These are phyloP conservation scores for Epichloe glyceriae DNA, from an alignment of 2,329 filamentous ascomycete species.

Conservation along the genomic window DNA sequence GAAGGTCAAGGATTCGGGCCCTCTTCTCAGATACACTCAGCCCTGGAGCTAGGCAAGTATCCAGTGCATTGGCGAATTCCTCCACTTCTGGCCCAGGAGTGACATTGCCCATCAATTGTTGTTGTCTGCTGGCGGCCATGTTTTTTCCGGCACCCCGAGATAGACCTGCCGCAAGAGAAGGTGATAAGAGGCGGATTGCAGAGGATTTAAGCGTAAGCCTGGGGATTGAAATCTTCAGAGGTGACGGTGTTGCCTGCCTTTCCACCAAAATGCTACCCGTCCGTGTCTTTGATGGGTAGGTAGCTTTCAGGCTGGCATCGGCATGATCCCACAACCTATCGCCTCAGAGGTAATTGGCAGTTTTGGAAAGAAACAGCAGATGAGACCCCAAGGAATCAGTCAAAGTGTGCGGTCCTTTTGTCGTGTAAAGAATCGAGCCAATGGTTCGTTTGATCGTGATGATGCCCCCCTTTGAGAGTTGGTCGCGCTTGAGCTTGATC, in stretches of 20 bases:
- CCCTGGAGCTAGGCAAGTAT: conserved; percentile 51
- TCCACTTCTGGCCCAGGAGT: conserved; percentile 72
- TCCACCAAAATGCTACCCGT: background rate
- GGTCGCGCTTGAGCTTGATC: background rate
- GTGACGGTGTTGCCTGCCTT: background rate
- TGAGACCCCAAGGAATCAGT: background rate
- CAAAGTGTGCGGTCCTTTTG: background rate
- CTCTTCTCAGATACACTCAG: conserved; percentile 41
- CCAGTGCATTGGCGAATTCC: conserved; percentile 69
- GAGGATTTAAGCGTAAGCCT: background rate
- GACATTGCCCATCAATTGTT: conserved; percentile 23
- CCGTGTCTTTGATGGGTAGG: background rate
- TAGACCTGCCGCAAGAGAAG: background rate
- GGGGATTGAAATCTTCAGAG: background rate
- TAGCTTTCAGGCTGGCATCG: conserved; percentile 5
- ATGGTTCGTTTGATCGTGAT: background rate
- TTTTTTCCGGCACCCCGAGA: background rate
- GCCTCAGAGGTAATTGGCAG: background rate
- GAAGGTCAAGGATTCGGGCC: conserved; percentile 53
- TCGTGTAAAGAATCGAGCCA: background rate
- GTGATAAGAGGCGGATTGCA: background rate
- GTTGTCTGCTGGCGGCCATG: conserved; percentile 2
- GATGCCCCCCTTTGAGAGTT: background rate
- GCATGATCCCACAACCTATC: background rate
- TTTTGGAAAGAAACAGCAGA: background rate